These are phyloP conservation scores for Fistulinella prunicolor DNA, from an alignment of 768 basidiomycete species.

Conservation along the genomic window DNA sequence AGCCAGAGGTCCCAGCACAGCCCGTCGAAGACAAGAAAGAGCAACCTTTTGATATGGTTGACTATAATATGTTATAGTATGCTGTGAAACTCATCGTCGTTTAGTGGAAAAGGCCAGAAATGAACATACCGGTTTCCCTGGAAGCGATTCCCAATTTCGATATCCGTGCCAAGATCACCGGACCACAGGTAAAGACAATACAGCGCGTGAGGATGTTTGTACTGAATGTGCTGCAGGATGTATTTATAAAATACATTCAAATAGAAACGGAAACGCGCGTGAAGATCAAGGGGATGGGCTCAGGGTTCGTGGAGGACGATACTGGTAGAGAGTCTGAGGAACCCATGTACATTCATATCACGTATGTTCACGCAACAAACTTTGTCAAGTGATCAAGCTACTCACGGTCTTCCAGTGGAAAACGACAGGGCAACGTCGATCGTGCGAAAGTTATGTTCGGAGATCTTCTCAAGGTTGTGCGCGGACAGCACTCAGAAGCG, in stretches of 20 bases:
- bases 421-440: constrained; percentile 83
- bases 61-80: too few species aligned
- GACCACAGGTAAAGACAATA: constrained; percentile 66
- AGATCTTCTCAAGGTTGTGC: constrained; percentile 87
- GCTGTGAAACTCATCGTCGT: too few species aligned
- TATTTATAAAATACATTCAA: constrained; percentile 98
- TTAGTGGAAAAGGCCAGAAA: constrained; percentile 97
- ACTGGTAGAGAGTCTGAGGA: constrained; percentile 86
- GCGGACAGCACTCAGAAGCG: constrained; percentile 83
- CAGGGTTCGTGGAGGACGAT: constrained; percentile 91
- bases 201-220: background rate
- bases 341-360: constrained; percentile 90
- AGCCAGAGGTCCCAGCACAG: too few species aligned
- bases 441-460: constrained; percentile 86
- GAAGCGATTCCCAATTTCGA: constrained; percentile 96
- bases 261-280: constrained; percentile 94
- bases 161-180: constrained; percentile 95
- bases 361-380: constrained; percentile 46
- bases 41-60: too few species aligned
- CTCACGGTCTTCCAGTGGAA: constrained; percentile 44
- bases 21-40: too few species aligned
- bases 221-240: constrained; percentile 46
- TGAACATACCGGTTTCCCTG: constrained; percentile 85
- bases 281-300: constrained; percentile 94
- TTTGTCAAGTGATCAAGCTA: constrained; percentile 17